Evolutionary conservation across 441 rosid genomes (phyloP).

Genomic region (Eruca vesicaria): DNA sequence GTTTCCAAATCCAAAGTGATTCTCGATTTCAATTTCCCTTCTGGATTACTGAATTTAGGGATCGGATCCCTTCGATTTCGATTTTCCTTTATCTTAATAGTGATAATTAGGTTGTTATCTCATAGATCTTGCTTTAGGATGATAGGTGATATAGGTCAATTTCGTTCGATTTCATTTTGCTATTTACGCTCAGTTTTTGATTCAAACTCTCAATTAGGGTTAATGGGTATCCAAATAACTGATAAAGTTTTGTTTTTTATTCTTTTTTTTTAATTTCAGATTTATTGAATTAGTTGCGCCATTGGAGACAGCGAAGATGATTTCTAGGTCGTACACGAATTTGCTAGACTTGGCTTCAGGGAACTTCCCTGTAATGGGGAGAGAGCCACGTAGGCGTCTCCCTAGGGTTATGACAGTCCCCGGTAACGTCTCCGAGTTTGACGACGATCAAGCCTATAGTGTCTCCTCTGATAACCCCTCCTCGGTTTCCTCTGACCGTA

Average conservation of each 20-base stretch:
- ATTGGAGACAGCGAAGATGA: constrained; percentile 42
- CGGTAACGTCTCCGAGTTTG: constrained; percentile 44
- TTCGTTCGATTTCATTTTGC: not conserved
- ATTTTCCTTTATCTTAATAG: not conserved
- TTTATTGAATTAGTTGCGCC: not conserved
- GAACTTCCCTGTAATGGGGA: constrained; percentile 51
- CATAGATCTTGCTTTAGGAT: not conserved
- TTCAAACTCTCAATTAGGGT: not conserved
- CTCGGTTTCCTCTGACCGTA: constrained; percentile 44
- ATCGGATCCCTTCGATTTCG: not conserved
- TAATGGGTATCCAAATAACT: not conserved
- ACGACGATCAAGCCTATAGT: constrained; percentile 49
- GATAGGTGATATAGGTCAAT: not conserved
- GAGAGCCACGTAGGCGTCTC: constrained; percentile 40
- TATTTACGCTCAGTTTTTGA: too few species aligned
- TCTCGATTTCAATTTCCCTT: not conserved
- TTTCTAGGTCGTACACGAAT: constrained; percentile 54
- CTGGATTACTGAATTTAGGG: not conserved
- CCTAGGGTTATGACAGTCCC: constrained; percentile 48
- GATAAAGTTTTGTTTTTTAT: not conserved
- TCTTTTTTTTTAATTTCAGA: constrained; percentile 8
- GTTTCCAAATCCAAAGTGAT: not conserved
- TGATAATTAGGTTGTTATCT: not conserved
- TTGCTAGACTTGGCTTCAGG: constrained; percentile 52
- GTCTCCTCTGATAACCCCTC: constrained; percentile 52